Evolutionary conservation across 148 eudicot species (phyloP).

Genomic region (Arbutus unedo): DNA sequence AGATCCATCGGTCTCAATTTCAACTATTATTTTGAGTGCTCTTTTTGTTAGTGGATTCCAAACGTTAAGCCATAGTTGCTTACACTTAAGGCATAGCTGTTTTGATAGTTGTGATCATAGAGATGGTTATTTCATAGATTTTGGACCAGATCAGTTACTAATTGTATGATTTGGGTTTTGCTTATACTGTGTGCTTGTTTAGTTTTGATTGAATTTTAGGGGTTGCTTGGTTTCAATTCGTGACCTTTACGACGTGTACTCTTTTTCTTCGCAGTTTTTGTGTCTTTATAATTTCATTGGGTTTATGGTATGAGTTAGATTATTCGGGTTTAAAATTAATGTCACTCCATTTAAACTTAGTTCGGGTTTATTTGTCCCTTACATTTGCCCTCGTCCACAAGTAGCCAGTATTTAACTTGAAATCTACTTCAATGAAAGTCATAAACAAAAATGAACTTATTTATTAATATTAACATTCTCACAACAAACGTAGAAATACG

Average conservation of each 20-base stretch:
- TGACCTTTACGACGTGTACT: neutral
- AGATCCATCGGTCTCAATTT: neutral
- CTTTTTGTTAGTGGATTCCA: neutral
- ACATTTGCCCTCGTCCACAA: neutral
- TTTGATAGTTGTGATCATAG: neutral
- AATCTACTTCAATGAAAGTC: neutral
- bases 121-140: neutral
- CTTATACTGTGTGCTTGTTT: neutral
- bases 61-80: neutral
- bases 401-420: neutral
- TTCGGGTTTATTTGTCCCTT: neutral
- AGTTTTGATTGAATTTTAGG: neutral
- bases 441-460: neutral
- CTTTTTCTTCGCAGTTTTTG: neutral
- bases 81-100: neutral
- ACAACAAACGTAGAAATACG: neutral
- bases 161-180: constrained; percentile 10
- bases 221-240: neutral
- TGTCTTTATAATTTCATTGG: neutral
- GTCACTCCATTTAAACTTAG: neutral
- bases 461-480: neutral
- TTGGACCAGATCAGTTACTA: constrained; percentile 5
- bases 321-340: neutral
- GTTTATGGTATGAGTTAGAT: neutral
- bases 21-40: neutral